Conservation (phyloP, 495 filamentous ascomycete species). For the Hyaloscypha bicolor region DNA sequence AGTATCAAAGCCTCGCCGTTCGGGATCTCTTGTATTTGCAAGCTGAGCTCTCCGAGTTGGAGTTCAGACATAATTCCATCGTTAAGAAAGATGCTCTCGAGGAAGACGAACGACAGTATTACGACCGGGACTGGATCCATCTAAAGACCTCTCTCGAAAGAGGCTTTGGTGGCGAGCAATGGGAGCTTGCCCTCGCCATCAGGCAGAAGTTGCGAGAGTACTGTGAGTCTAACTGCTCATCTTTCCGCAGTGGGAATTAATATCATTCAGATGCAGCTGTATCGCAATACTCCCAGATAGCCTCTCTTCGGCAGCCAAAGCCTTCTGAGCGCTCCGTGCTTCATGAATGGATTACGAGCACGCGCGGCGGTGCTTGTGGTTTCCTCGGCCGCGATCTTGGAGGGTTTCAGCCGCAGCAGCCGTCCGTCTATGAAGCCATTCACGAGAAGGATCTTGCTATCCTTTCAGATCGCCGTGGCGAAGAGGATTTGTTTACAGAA, state of each 20-base stretch:
- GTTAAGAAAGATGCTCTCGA: constrained; percentile 5
- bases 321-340: constrained; percentile 7
- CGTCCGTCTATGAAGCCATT: constrained; percentile 12
- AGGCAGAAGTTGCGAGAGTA: constrained; percentile 17
- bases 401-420: constrained; percentile 12
- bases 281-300: constrained; percentile 14
- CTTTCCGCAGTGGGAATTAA: constrained; percentile 3
- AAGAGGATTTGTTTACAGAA: constrained; percentile 15
- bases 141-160: constrained; percentile 7
- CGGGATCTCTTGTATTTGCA: constrained; percentile 20
- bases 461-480: constrained; percentile 10
- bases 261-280: constrained; percentile 7
- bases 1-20: constrained; percentile 15
- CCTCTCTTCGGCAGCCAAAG: constrained; percentile 9
- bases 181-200: constrained; percentile 8
- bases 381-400: constrained; percentile 14
- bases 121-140: constrained; percentile 13
- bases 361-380: constrained; percentile 6
- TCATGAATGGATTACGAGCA: constrained; percentile 11
- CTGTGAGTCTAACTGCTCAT: constrained; percentile 4
- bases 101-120: constrained; percentile 14
- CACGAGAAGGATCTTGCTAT: constrained; percentile 10
- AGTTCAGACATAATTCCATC: constrained; percentile 10
- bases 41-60: constrained; percentile 14
- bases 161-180: constrained; percentile 15